A percentile compares a stretch with the other conserved stretches of the same genome.
Conservation (phyloP, 2,329 filamentous ascomycete species). For the Pseudocercospora cruenta region DNA sequence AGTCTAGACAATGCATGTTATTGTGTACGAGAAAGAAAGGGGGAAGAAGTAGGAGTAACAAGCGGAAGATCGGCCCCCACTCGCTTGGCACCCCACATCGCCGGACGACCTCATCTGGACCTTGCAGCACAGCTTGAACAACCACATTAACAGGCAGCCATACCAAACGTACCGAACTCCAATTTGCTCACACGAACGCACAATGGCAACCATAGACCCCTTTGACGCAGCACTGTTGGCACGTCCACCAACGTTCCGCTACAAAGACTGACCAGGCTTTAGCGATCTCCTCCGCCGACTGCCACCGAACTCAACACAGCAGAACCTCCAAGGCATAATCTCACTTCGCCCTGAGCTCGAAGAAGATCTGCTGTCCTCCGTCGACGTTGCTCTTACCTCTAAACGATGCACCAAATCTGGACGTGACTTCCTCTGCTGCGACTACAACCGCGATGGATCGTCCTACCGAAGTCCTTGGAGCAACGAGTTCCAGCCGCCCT, state of each 20-base stretch:
- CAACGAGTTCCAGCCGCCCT: conserved; percentile 93
- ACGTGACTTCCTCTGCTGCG: conserved; percentile 95
- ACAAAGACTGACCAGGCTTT: conserved; percentile 25
- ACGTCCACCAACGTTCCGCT: background rate
- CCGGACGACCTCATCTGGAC: background rate
- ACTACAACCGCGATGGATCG: conserved; percentile 99
- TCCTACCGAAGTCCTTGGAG: conserved; percentile 98
- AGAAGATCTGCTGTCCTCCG: conserved; percentile 95
- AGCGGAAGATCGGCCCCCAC: background rate
- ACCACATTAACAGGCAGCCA: background rate
- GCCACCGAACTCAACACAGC: conserved; percentile 87
- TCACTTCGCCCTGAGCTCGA: conserved; percentile 86
- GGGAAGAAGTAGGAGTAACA: background rate
- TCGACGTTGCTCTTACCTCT: conserved; percentile 90
- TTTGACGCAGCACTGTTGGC: conserved; percentile 77
- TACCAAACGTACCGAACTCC: background rate
- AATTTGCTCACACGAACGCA: background rate
- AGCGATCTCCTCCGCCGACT: conserved; percentile 98
- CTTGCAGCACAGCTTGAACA: background rate
- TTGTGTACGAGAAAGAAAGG: background rate
- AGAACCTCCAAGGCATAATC: conserved; percentile 88
- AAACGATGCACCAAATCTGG: conserved; percentile 85
- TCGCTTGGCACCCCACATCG: conserved; percentile 3
- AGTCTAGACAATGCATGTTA: background rate
- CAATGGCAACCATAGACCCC: conserved; percentile 56